Base-by-base conservation (phyloP, 805 yeast genomes). In the Hanseniaspora mollemarum region DNA sequence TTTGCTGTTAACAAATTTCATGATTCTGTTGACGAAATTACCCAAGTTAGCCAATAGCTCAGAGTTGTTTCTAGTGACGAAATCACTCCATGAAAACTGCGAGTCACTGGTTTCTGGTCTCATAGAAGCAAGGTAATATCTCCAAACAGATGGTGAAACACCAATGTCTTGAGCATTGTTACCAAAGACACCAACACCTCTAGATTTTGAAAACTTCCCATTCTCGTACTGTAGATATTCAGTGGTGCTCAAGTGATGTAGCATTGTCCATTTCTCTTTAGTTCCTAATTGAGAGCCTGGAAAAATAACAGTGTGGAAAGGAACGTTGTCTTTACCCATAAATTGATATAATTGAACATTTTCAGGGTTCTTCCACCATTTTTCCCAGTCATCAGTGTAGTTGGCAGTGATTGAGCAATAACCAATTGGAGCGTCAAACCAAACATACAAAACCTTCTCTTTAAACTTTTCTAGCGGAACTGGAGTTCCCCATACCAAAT, bases 301-400 rank as follows among this genome's bases (percentile, higher is more conserved):
- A 87, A 90, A 92, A 52, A 92, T 94, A 52, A 92, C 98, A 1
- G 96, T 83, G 65, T 92, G 99, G 86, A 92, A 92, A 29, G 97
- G 96, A 60, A 88, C 96, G 63, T 92, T 92, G 68, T 92, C 99
- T 67, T 92, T 92, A 68, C 99, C 99, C 99, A 92, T 92, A 67
- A 92, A 92, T 72, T 92, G 99, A 66, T 85, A 87, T 58, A 92
- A 72, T 57, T 83, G 69, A 56, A 92, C 96, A 55, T 87, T 66
- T 49, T 87, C 87, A n/a, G 95, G 94, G 62, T 83, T 73, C 60
- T 77, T 78, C 99, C 99, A 92, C 98, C 98, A 90, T 59, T 77
- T 64, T 60, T 75, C 70, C 97, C 97, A 90, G 41, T 70, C 70
- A 39, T 74, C 66, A 16, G 87, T 80, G 69, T 90, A 94, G 66